Base-by-base conservation (phyloP, 768 basidiomycete genomes). In the Auriscalpium vulgare region DNA sequence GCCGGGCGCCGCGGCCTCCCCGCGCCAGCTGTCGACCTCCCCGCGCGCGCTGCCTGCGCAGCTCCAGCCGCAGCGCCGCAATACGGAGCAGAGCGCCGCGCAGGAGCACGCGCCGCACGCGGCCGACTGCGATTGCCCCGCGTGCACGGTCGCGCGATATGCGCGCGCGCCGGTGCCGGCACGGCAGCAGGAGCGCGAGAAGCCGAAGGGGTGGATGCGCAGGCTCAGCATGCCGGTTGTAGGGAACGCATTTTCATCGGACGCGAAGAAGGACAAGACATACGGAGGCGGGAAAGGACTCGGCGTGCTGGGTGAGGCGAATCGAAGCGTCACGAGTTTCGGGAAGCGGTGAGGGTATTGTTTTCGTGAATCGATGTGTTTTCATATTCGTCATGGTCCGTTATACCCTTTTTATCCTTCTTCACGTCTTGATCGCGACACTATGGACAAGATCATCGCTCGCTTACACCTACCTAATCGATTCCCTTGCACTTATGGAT, bases 121-220 rank as follows among this genome's bases (percentile, higher is more conserved):
- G 1, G 75, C 81, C 1, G 83, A 78, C 62, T 88, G 86, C 55
- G 84, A 84, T 14, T 88, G 86, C 62, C 81, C 81, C 53, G 68
- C 74, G 0, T 87, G 86, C 62, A 85, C 86, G 5, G 72, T 77
- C 11, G 69, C 71, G 49, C 82, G 83, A 59, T 88, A 88, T 66
- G 11, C 60, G 55, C 58, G 67, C 19, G 57, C 66, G 17, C 58
- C 66, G 45, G 66, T 69, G 21, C 71, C 75, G 55, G 64, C 75
- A 35, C 72, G 74, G 14, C 74, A 75, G 23, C 74, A 74, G 14
- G 72, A 73, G n/a, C 78, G 77, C 35, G 67, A 77, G 45, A 78
- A 82, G 53, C 84, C 84, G 62, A 74, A 82, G 9, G 85, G 85
- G 0, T 90, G 88, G 88, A 87, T 90, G 59, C 73, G 87, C 19